Evolutionary conservation across 495 filamentous ascomycete genomes (phyloP).

Genomic region (Venustampulla echinocandica): DNA sequence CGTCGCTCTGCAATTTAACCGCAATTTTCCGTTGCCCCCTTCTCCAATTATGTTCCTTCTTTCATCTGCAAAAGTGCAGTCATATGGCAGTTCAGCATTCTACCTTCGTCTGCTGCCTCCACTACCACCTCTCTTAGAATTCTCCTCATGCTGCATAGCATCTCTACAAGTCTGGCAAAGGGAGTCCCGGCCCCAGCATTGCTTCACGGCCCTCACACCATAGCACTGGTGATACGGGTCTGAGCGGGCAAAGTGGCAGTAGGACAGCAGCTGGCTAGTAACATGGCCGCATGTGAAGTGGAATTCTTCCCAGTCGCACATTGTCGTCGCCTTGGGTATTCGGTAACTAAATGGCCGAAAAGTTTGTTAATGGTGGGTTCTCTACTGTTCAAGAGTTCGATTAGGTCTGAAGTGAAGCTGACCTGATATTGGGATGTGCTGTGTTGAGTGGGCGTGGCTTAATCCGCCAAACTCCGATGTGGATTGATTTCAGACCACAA

Average conservation of each 20-base stretch:
- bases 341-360: too few species aligned
- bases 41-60: too few species aligned
- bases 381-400: too few species aligned
- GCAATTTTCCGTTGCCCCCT: too few species aligned
- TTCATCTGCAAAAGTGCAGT: too few species aligned
- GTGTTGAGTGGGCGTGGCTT: too few species aligned
- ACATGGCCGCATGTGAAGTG: slow-evolving; percentile 51
- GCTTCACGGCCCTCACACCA: slow-evolving; percentile 49
- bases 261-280: slow-evolving; percentile 43
- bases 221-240: slow-evolving; percentile 55
- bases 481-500: too few species aligned
- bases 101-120: background rate
- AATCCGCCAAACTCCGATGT: too few species aligned
- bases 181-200: slow-evolving; percentile 41
- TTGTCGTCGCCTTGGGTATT: slow-evolving; percentile 23
- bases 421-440: too few species aligned
- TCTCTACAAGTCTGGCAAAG: slow-evolving; percentile 30
- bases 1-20: too few species aligned
- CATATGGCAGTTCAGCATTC: background rate
- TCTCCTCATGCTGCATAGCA: slow-evolving; percentile 12
- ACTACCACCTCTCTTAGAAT: slow-evolving; percentile 22
- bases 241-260: slow-evolving; percentile 64
- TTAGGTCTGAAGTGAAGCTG: too few species aligned
- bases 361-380: background rate
- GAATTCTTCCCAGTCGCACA: slow-evolving; percentile 63